Conservation (phyloP, 768 basidiomycete genomes). For the Cystobasidium ongulense region DNA sequence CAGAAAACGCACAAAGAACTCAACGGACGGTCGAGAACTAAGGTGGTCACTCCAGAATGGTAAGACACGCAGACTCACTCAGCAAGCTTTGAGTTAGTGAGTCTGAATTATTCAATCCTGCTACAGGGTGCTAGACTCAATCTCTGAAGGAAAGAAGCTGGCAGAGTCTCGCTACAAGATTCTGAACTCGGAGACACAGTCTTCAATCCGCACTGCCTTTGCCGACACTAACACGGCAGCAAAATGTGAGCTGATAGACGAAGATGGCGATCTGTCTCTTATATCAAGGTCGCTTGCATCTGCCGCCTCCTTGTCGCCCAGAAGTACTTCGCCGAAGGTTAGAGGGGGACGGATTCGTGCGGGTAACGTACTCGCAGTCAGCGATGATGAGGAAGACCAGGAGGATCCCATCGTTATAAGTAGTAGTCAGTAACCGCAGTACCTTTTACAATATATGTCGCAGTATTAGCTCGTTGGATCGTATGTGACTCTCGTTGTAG, state of each 20-base stretch:
- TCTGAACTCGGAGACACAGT: constrained; percentile 10
- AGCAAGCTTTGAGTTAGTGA: background rate
- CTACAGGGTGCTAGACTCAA: constrained; percentile 26
- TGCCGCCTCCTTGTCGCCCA: background rate
- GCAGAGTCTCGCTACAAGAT: constrained; percentile 19
- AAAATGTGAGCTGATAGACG: background rate
- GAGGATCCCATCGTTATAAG: background rate
- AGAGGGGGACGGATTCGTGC: too few species aligned
- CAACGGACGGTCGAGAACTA: background rate
- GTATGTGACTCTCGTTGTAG: too few species aligned
- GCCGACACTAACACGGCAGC: background rate
- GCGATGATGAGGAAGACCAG: background rate
- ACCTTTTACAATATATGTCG: background rate
- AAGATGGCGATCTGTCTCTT: background rate
- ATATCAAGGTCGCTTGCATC: background rate
- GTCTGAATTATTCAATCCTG: background rate
- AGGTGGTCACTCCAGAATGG: constrained; percentile 28
- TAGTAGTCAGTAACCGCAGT: constrained; percentile 3
- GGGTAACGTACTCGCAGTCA: background rate
- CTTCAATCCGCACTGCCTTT: background rate
- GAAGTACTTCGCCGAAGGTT: too few species aligned
- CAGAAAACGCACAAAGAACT: constrained; percentile 26
- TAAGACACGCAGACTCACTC: background rate
- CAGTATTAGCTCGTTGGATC: too few species aligned
- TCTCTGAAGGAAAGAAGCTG: constrained; percentile 14